Evolutionary conservation across 2,329 filamentous ascomycete genomes (phyloP).

Genomic region (Chaetothyriales sp.): DNA sequence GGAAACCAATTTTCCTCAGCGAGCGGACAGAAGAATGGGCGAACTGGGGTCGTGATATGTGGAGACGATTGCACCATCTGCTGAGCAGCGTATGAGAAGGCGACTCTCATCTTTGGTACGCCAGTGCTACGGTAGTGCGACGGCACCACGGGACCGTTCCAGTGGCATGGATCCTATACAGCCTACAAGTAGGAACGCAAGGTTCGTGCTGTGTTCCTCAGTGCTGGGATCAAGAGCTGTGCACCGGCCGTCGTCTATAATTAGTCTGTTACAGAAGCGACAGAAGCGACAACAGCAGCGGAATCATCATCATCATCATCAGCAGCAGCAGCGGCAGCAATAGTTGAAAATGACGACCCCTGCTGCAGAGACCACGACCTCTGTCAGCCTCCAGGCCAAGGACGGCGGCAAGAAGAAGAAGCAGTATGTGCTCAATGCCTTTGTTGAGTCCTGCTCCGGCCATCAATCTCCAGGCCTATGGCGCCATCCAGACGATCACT

Average conservation of each 20-base stretch:
- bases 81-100: neutral
- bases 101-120: neutral
- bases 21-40: neutral
- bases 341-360: neutral
- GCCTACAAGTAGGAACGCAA: neutral
- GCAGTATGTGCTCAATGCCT: conserved; percentile 33
- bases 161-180: neutral
- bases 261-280: too few relatives aligned
- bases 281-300: neutral
- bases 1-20: too few relatives aligned
- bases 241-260: too few relatives aligned
- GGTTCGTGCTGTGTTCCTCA: neutral
- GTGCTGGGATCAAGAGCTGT: neutral
- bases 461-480: conserved; percentile 32
- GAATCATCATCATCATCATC: too few relatives aligned
- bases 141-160: neutral
- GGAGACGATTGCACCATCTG: neutral
- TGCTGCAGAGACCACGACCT: too few relatives aligned
- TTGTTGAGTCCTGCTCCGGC: conserved; percentile 33
- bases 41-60: neutral
- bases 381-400: neutral
- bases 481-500: conserved; percentile 24
- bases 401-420: conserved; percentile 14
- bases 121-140: too few relatives aligned
- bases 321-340: neutral